Evolutionary conservation across 2,329 filamentous ascomycete genomes (phyloP), one percentile per base, ranked within the genome.

Genomic region (Plectosphaerella sp.): DNA sequence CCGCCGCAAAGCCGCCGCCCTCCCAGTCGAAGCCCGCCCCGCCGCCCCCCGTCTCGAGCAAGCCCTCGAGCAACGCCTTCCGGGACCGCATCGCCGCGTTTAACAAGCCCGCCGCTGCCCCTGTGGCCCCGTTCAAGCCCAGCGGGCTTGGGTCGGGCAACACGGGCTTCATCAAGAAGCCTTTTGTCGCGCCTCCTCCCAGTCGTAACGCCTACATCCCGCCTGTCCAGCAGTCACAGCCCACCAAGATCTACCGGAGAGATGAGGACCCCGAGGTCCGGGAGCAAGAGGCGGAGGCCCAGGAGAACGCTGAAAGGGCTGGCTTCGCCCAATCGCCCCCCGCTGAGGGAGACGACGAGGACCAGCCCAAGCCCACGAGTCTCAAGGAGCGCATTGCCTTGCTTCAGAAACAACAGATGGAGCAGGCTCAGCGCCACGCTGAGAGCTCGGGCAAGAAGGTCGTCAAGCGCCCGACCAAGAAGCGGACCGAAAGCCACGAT

Each of bases 31-130:
- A 75, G 61, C 67, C 73, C 51, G 41, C 41, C 6, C 28, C 28
- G 77, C 75, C 52, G 83, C 82, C 54, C 77, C 84, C 20, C 86
- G n/a, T n/a, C n/a, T n/a, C 89, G 39, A 89, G 91, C 61, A 96
- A 96, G 68, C 90, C 91, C 25, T 67, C 70, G 11, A 78, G 75
- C 45, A 89, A 82, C 63, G 91, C 94, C 2, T 97, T 99, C 75
- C 92, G 83, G 65, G 94, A 97, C 71, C 89, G 94, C 57, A 96
- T 99, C 66, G 94, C 94, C 35, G 93, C 94, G 45, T 99, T 99
- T 75, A 99, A 99, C 71, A 94, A 93, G 67, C 77, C 89, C 45
- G 83, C 89, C 37, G 91, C 91, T 6, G 84, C 91, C 3, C 94
- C 94, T 9, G 77, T 94, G 54, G 83, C 91, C n/a, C 94, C 94